phyloP scores from a whole-genome alignment of 1,139 yeast genomes.

The Barnettozyma hawaiiensis region DNA sequence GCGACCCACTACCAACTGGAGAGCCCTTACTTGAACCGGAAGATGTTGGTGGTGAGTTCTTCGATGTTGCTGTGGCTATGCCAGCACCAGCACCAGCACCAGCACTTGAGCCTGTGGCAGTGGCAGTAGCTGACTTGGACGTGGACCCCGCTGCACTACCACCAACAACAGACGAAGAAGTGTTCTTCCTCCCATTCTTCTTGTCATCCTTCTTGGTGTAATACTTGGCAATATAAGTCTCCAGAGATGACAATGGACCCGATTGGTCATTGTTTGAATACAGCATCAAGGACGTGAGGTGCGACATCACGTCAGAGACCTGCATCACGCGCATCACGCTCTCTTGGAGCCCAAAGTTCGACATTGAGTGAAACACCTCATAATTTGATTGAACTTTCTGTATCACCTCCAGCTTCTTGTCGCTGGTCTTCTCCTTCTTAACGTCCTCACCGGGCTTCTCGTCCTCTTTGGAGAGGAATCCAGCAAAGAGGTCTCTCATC shows the following conservation, averaged over 20 bases:
- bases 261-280: conserved; percentile 40
- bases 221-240: conserved; percentile 37
- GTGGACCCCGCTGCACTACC: too few species aligned
- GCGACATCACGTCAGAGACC: conserved; percentile 71
- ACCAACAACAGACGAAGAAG: background rate
- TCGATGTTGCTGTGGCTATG: too few species aligned
- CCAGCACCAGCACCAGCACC: too few species aligned
- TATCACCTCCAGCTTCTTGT: conserved; percentile 24
- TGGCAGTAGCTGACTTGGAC: background rate
- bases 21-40: conserved; percentile 1
- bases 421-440: conserved; percentile 28
- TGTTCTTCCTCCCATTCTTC: background rate
- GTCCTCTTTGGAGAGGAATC: conserved; percentile 1
- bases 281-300: conserved; percentile 57
- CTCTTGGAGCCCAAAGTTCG: conserved; percentile 59
- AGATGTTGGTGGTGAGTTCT: conserved; percentile 3
- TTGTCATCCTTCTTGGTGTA: conserved; percentile 9
- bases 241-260: conserved; percentile 60
- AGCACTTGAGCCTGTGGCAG: too few species aligned
- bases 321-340: conserved; percentile 65
- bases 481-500: conserved; percentile 16
- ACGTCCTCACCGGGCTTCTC: conserved; percentile 7
- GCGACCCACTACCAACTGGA: conserved; percentile 6
- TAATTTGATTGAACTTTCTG: conserved; percentile 31
- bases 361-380: conserved; percentile 35